A percentile compares a stretch with the other conserved stretches of the same genome.
Evolutionary conservation across 2,329 filamentous ascomycete genomes (phyloP).

Genomic region (Westerdykella sp.): DNA sequence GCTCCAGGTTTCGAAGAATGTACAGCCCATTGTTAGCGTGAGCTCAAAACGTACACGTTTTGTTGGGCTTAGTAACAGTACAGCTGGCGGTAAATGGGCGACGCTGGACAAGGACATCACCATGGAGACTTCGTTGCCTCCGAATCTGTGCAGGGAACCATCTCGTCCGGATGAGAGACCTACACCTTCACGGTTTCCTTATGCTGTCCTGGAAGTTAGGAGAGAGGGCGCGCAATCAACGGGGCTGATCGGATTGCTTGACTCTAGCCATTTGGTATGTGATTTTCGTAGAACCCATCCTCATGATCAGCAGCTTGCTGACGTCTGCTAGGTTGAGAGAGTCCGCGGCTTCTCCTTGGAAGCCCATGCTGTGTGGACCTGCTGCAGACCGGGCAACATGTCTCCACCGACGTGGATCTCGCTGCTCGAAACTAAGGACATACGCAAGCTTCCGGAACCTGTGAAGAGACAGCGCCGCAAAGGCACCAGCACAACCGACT

Average conservation of each 20-base stretch:
- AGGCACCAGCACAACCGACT: conserved; percentile 17
- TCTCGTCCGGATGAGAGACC: conserved; percentile 23
- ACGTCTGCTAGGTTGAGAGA: conserved; percentile 39
- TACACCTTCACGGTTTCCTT: conserved; percentile 39
- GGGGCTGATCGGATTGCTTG: conserved; percentile 39
- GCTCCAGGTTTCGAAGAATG: conserved; percentile 40
- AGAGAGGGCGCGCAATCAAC: conserved; percentile 40
- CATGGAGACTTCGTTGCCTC: conserved; percentile 32
- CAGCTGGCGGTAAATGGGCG: conserved; percentile 42
- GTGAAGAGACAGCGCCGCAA: conserved; percentile 24
- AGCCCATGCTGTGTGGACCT: conserved; percentile 47
- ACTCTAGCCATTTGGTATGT: conserved; percentile 44
- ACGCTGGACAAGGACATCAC: conserved; percentile 44
- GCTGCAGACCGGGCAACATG: conserved; percentile 41
- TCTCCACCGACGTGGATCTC: conserved; percentile 44
- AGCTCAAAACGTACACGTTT: conserved; percentile 45
- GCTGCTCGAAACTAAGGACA: conserved; percentile 42
- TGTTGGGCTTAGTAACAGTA: conserved; percentile 42
- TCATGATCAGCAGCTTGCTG: conserved; percentile 9
- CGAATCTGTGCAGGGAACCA: conserved; percentile 26
- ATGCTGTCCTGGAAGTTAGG: conserved; percentile 47
- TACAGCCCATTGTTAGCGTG: conserved; percentile 44
- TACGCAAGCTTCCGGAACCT: conserved; percentile 47
- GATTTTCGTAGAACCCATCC: too few species aligned
- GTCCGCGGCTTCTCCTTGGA: conserved; percentile 51